A percentile compares a stretch with the other conserved stretches of the same genome.
Conservation (phyloP, 1,284 basidiomycete genomes). For the Bothia castanella region DNA sequence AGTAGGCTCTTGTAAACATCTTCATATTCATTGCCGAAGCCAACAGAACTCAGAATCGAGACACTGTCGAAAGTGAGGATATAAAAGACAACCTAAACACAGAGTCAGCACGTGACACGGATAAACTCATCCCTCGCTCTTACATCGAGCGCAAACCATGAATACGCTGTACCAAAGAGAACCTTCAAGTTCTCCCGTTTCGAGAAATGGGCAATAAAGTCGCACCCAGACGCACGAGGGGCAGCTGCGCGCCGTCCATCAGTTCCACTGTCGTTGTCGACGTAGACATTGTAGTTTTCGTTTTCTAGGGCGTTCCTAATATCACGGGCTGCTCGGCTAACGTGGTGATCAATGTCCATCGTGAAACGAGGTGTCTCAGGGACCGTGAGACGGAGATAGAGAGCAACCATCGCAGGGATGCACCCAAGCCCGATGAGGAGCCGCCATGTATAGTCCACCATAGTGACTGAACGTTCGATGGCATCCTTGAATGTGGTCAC, state of each 20-base stretch:
- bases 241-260: conserved; percentile 38
- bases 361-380: conserved; percentile 62
- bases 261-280: conserved; percentile 36
- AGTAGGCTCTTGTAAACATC: conserved; percentile 23
- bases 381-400: conserved; percentile 52
- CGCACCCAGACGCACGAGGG: conserved; percentile 42
- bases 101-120: not conserved
- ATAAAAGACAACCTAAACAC: conserved; percentile 51
- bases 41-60: conserved; percentile 29
- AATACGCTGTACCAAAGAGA: conserved; percentile 44
- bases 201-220: conserved; percentile 45
- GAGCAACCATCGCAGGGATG: conserved; percentile 44
- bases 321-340: conserved; percentile 50
- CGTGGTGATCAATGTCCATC: conserved; percentile 63
- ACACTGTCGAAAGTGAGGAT: conserved; percentile 55
- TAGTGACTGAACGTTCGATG: conserved; percentile 33
- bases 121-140: conserved; percentile 10
- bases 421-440: conserved; percentile 50
- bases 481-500: conserved; percentile 50
- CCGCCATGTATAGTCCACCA: conserved; percentile 41
- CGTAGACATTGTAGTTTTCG: conserved; percentile 30
- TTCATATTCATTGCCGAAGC: conserved; percentile 15
- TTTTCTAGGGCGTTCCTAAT: conserved; percentile 46
- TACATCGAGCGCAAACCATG: conserved; percentile 62
- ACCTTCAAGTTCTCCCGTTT: conserved; percentile 41